Evolutionary conservation across 176 grass and related monocot species (phyloP), one percentile per base, ranked within the genome.

Genomic region (Cenchrus americanus): DNA sequence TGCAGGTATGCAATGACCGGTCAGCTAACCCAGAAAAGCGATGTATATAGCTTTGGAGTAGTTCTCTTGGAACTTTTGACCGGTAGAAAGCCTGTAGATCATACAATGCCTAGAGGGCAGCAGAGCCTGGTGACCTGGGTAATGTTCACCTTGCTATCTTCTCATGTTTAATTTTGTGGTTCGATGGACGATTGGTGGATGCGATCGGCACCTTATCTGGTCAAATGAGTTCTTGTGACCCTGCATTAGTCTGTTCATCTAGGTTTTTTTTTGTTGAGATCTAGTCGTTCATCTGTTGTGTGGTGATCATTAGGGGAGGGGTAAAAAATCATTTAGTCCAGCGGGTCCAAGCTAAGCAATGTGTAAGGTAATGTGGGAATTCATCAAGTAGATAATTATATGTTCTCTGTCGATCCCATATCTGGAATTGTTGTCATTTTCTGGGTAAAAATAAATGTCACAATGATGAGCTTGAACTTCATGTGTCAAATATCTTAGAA

Each of bases 21-120:
- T 80, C 95, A 97, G 61, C 53, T 97, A 65, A 97, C 95, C 47
- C 95, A 94, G 76, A 97, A 94, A 87, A 97, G 92, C 86, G 95
- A 97, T 60, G 92, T 94, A 11, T 94, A 97, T 86, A 97, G 95
- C 67, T 97, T 97, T 82, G 95, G 95, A 34, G 95, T 97, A 43
- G 95, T 97, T 84, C 92, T 97, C 71, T 88, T 97, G 83, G 90
- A 97, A 76, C 88, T 97, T 92, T 46, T 97, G 82, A 97, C 95
- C 3, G 92, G 95, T 89, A 89, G 95, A 71, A 97, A 97, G 59
- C 95, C 92, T 22, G 92, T 97, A 62, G 95, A 97, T 42, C 95
- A 97, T 89, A 97, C 95, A 74, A 94, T 94, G 95, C 92, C 92
- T 76, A 89, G 95, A 93, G 95, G 95, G 24, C 95, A 97, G 82